Evolutionary conservation across 169 alveolate species (phyloP).

Genomic region (Plasmodium berghei): DNA sequence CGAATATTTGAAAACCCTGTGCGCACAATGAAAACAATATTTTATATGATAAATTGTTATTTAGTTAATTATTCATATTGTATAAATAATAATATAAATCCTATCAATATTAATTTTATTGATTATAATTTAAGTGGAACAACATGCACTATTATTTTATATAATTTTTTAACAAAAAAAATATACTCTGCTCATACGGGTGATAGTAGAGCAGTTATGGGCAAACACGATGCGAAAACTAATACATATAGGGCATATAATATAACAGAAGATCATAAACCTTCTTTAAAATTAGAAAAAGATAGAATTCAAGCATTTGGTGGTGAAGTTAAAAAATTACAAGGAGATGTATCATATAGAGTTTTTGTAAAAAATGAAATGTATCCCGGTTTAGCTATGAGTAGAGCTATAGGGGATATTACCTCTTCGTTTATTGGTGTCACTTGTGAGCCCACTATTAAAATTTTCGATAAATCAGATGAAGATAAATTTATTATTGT

Average conservation of each 20-base stretch:
- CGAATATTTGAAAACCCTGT: constrained; percentile 68
- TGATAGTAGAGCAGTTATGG: constrained; percentile 86
- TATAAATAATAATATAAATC: constrained; percentile 80
- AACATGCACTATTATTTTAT: constrained; percentile 82
- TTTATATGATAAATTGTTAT: constrained; percentile 75
- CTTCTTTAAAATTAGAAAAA: constrained; percentile 86
- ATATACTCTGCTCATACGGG: constrained; percentile 86
- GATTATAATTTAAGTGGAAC: constrained; percentile 87
- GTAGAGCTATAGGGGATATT: constrained; percentile 93
- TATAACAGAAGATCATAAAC: constrained; percentile 89
- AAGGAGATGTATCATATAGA: constrained; percentile 89
- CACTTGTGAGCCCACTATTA: constrained; percentile 89
- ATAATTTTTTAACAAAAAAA: constrained; percentile 76
- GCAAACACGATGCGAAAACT: constrained; percentile 76
- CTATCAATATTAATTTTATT: constrained; percentile 80
- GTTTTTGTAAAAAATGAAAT: constrained; percentile 86
- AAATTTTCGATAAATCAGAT: constrained; percentile 73
- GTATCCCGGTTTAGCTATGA: constrained; percentile 94
- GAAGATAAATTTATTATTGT: constrained; percentile 78
- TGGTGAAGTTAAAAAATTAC: constrained; percentile 89
- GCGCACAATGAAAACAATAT: constrained; percentile 64
- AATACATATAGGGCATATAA: constrained; percentile 80
- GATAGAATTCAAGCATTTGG: constrained; percentile 88
- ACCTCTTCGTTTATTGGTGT: constrained; percentile 92
- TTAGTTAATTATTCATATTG: constrained; percentile 81